Conservation (phyloP, 23 red algal genomes). For the Cyanidiococcus yangmingshanensis region DNA sequence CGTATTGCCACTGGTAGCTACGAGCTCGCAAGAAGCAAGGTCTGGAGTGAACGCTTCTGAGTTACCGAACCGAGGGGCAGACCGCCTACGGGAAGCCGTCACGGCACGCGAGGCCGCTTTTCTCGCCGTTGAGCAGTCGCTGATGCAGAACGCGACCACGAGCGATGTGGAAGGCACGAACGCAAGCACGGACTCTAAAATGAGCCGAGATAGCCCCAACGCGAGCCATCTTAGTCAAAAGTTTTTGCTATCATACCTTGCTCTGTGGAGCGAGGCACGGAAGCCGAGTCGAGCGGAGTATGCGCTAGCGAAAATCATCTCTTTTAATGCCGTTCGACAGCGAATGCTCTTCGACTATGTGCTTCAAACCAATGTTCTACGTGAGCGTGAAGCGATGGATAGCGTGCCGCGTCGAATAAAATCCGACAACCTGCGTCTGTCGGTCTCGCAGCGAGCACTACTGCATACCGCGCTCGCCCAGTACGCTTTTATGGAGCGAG, state of each 20-base stretch:
- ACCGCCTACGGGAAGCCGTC: background rate
- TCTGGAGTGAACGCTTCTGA: background rate
- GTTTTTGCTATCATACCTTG: background rate
- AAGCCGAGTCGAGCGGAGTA: constrained; percentile 1
- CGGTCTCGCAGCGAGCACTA: background rate
- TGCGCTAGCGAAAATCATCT: background rate
- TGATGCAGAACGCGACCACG: background rate
- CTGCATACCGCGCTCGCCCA: constrained; percentile 11
- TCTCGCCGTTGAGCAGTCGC: background rate
- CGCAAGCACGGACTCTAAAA: background rate
- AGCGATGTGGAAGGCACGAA: background rate
- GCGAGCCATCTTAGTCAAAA: background rate
- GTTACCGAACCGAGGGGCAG: background rate
- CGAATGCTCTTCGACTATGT: constrained; percentile 12
- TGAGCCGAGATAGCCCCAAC: background rate
- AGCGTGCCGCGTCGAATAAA: background rate
- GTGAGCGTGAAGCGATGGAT: background rate
- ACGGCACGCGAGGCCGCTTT: constrained; percentile 12
- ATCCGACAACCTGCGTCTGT: background rate
- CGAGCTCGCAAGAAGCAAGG: background rate
- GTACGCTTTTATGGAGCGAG: constrained; percentile 16
- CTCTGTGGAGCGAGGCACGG: background rate
- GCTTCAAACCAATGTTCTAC: background rate
- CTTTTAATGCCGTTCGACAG: constrained; percentile 1
- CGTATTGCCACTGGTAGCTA: background rate